phyloP scores from a whole-genome alignment of 495 filamentous ascomycete genomes.

The Durotheca rogersii region DNA sequence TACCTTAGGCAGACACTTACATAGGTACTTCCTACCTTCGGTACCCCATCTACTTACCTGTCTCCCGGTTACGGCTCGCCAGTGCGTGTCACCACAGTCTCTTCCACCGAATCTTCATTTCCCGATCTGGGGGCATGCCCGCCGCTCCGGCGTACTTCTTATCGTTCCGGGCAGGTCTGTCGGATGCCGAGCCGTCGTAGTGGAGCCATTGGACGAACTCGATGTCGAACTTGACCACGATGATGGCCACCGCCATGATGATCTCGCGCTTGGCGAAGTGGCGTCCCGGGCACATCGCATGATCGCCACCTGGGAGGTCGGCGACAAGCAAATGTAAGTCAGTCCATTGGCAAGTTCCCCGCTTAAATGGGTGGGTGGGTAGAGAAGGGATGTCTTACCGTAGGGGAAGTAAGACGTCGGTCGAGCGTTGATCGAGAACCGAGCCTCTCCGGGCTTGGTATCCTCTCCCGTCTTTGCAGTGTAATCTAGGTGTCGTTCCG shows the following conservation, averaged over 20 bases:
- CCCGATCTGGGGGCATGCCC: slow-evolving; percentile 29
- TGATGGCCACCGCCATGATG: slow-evolving; percentile 46
- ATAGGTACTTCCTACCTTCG: too few relatives aligned
- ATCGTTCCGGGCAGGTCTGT: slow-evolving; percentile 24
- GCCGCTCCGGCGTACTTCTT: slow-evolving; percentile 9
- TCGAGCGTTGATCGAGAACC: neutral
- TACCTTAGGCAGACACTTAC: too few relatives aligned
- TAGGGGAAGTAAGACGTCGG: slow-evolving; percentile 14
- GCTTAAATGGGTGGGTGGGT: neutral
- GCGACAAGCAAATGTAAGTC: too few relatives aligned
- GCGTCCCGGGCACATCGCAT: slow-evolving; percentile 47
- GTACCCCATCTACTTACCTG: too few relatives aligned
- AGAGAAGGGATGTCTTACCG: neutral
- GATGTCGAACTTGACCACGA: slow-evolving; percentile 55
- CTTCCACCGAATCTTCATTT: slow-evolving; percentile 33
- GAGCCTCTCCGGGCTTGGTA: too few relatives aligned
- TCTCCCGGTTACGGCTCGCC: too few relatives aligned
- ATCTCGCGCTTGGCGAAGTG: slow-evolving; percentile 49
- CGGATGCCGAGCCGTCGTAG: slow-evolving; percentile 21
- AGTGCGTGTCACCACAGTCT: too few relatives aligned
- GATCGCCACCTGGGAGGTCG: slow-evolving; percentile 37
- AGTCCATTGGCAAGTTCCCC: too few relatives aligned
- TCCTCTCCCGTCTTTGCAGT: slow-evolving; percentile 1
- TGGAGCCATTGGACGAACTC: slow-evolving; percentile 37
- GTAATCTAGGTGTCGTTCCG: slow-evolving; percentile 25